Evolutionary conservation across 106 monocot genomes (phyloP).

Genomic region (Dioscorea dumetorum): DNA sequence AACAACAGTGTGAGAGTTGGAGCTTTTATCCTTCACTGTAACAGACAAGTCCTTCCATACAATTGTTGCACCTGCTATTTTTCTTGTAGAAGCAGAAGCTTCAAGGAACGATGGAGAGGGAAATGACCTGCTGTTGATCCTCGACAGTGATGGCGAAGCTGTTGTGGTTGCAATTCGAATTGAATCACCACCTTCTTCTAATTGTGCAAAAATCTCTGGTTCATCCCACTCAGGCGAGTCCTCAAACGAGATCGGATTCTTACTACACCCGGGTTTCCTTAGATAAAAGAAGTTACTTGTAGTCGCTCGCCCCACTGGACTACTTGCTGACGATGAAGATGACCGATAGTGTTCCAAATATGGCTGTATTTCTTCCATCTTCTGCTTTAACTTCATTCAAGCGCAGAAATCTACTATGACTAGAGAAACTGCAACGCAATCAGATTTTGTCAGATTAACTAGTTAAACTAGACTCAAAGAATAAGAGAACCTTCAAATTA

Average conservation of each 20-base stretch:
- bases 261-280: conserved; percentile 56
- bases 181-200: conserved; percentile 66
- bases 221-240: conserved; percentile 99
- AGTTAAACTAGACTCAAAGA: too few species aligned
- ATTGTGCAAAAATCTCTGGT: conserved; percentile 46
- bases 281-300: conserved; percentile 61
- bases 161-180: conserved; percentile 55
- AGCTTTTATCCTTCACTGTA: conserved; percentile 59
- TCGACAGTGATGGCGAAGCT: conserved; percentile 68
- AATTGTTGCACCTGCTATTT: conserved; percentile 76
- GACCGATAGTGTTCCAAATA: conserved; percentile 74
- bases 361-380: conserved; percentile 66
- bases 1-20: conserved; percentile 69
- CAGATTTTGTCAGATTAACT: too few species aligned
- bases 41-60: conserved; percentile 95
- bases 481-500: too few species aligned
- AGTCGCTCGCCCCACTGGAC: conserved; percentile 53
- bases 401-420: too few species aligned
- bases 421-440: too few species aligned
- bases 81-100: conserved; percentile 42
- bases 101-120: conserved; percentile 56
- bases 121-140: conserved; percentile 56
- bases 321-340: conserved; percentile 94
- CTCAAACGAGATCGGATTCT: conserved; percentile 86
- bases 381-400: background rate